phyloP scores from a whole-genome alignment of 495 filamentous ascomycete genomes.

The Apiosordaria backusii region DNA sequence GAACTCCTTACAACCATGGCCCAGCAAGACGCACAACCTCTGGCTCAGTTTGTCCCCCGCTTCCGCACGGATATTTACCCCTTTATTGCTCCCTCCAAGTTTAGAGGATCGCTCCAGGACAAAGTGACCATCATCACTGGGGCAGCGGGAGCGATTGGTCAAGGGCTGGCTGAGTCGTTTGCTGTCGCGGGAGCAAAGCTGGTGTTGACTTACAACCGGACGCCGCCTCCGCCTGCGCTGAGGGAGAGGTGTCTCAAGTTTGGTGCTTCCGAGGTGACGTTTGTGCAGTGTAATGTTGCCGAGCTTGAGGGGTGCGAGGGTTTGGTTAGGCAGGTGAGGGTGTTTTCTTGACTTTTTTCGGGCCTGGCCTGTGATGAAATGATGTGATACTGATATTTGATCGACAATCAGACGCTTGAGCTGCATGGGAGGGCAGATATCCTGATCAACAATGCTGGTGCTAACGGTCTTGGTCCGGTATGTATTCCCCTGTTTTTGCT shows the following conservation, averaged over 20 bases:
- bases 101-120: constrained; percentile 26
- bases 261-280: constrained; percentile 26
- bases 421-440: constrained; percentile 26
- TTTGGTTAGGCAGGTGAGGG: constrained; percentile 24
- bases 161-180: constrained; percentile 34
- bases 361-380: no score
- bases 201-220: constrained; percentile 35
- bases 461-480: constrained; percentile 30
- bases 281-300: constrained; percentile 30
- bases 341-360: neutral
- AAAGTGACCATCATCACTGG: constrained; percentile 34
- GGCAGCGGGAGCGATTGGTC: constrained; percentile 30
- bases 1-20: constrained; percentile 10
- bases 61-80: constrained; percentile 35
- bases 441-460: constrained; percentile 35
- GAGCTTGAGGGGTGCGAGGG: constrained; percentile 27
- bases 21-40: constrained; percentile 2
- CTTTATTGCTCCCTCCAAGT: constrained; percentile 32
- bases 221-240: constrained; percentile 25
- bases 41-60: constrained; percentile 27
- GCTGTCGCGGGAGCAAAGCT: constrained; percentile 33
- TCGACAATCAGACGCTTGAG: constrained; percentile 11
- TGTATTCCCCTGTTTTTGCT: neutral
- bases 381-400: neutral
- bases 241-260: constrained; percentile 22